These are phyloP conservation scores for Codiaeum variegatum DNA, from an alignment of 441 rosid species.

Conservation along the genomic window DNA sequence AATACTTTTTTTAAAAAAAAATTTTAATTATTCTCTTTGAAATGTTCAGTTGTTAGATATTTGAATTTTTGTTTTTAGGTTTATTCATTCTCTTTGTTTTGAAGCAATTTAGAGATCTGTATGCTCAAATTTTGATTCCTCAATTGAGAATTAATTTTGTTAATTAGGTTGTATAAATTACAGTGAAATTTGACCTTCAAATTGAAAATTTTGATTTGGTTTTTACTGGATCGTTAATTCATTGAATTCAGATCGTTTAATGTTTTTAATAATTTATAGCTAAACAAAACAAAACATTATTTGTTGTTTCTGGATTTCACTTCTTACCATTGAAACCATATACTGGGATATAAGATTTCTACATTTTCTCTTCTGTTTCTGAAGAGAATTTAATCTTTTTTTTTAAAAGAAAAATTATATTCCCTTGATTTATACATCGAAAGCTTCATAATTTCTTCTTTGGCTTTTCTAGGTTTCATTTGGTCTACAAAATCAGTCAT, in stretches of 20 bases:
- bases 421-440: constrained; percentile 6
- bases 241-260: constrained; percentile 31
- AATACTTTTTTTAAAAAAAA: constrained; percentile 12
- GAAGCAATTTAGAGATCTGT: constrained; percentile 47
- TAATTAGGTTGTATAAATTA: background rate
- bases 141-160: constrained; percentile 1
- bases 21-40: background rate
- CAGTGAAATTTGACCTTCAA: constrained; percentile 5
- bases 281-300: constrained; percentile 5
- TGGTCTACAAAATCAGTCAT: constrained; percentile 8
- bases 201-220: constrained; percentile 1
- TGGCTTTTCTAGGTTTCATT: constrained; percentile 13
- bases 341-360: background rate
- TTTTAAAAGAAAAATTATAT: background rate
- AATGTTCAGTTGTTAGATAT: background rate
- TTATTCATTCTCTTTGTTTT: constrained; percentile 6
- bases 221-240: constrained; percentile 29
- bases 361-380: background rate
- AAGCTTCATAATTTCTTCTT: constrained; percentile 7
- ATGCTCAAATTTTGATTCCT: constrained; percentile 11
- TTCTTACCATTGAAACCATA: background rate
- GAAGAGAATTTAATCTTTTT: background rate
- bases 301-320: constrained; percentile 13
- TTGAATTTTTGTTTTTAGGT: background rate
- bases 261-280: constrained; percentile 7